Evolutionary conservation across 2,329 filamentous ascomycete genomes (phyloP).

Genomic region (Exutisphaerella laricina): DNA sequence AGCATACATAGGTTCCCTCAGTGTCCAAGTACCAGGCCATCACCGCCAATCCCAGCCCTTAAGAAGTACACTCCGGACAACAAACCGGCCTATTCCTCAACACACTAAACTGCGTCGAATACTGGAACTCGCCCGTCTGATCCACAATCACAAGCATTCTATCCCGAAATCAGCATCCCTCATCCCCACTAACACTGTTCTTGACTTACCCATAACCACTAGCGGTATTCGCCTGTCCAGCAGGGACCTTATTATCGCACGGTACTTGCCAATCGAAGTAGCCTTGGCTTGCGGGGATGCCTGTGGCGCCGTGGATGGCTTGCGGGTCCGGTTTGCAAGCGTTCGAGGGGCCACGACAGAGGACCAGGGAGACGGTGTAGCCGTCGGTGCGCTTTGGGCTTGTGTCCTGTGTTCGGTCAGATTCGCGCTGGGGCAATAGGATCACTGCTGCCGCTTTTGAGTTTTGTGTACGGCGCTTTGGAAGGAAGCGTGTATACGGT

Average conservation of each 20-base stretch:
- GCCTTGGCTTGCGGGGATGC: slow-evolving; percentile 3
- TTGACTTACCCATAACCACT: slow-evolving; percentile 3
- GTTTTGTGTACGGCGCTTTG: no score
- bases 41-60: neutral
- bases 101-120: slow-evolving; percentile 15
- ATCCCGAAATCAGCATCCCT: neutral
- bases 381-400: no score
- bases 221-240: slow-evolving; percentile 7
- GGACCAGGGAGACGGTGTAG: slow-evolving; percentile 13
- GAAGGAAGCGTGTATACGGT: no score
- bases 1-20: neutral
- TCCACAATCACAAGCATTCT: slow-evolving; percentile 17
- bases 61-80: neutral
- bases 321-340: slow-evolving; percentile 6
- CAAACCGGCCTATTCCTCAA: slow-evolving; percentile 5
- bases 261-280: slow-evolving; percentile 11
- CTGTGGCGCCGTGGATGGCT: slow-evolving; percentile 5
- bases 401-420: no score
- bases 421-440: no score
- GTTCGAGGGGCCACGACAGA: slow-evolving; percentile 13
- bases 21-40: neutral
- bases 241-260: slow-evolving; percentile 4
- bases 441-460: no score
- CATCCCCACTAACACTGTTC: neutral
- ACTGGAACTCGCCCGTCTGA: slow-evolving; percentile 14